These are phyloP conservation scores for Pulveroboletus sp. DNA, from an alignment of 1,284 basidiomycete genomes.

Conservation along the genomic window DNA sequence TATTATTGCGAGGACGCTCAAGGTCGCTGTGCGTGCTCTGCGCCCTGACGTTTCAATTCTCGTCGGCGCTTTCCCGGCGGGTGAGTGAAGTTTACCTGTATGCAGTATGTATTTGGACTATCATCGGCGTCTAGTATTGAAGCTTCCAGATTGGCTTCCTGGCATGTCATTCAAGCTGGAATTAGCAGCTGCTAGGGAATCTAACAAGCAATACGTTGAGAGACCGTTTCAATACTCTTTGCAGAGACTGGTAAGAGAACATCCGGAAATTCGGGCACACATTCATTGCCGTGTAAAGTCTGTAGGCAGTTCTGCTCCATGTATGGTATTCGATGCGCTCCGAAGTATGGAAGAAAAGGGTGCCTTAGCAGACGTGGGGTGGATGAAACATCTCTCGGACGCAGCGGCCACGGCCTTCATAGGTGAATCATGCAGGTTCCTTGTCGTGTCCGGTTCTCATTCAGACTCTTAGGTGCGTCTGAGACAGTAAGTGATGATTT, in stretches of 20 bases:
- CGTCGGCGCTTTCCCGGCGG: slow-evolving; percentile 24
- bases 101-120: not conserved
- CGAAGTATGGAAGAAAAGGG: not conserved
- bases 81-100: slow-evolving; percentile 9
- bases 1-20: slow-evolving; percentile 6
- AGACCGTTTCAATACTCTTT: not conserved
- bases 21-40: slow-evolving; percentile 14
- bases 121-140: not conserved
- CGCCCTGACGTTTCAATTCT: slow-evolving; percentile 27
- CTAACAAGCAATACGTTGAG: not conserved
- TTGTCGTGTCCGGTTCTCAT: not conserved
- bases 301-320: no score
- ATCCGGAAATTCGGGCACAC: no score
- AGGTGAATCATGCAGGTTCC: not conserved
- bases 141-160: not conserved
- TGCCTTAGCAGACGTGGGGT: not conserved
- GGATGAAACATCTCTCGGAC: not conserved
- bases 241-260: not conserved
- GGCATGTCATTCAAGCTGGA: not conserved
- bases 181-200: not conserved
- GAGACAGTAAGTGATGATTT: slow-evolving; percentile 7
- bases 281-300: no score
- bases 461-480: slow-evolving; percentile 3
- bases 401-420: slow-evolving; percentile 6
- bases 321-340: slow-evolving; percentile 1